Evolutionary conservation across 2,329 filamentous ascomycete species (phyloP).

Genomic region (Fusarium austroafricanum): DNA sequence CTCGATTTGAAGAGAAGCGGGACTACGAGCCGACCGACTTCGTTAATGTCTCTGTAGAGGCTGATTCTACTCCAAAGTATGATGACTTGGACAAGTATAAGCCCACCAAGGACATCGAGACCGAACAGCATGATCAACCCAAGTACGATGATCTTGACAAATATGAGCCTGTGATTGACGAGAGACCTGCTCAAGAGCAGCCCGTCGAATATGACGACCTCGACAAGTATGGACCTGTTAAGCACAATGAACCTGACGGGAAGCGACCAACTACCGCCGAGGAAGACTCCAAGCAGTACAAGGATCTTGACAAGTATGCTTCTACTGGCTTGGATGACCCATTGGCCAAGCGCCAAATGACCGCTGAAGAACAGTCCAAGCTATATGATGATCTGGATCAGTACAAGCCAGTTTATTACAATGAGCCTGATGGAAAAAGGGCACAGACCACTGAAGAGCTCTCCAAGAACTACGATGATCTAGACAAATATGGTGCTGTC

Average conservation of each 20-base stretch:
- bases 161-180: constrained; percentile 52
- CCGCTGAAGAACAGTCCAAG: constrained; percentile 52
- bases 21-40: constrained; percentile 51
- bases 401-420: constrained; percentile 51
- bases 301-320: constrained; percentile 53
- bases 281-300: constrained; percentile 51
- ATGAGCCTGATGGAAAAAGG: constrained; percentile 51
- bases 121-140: constrained; percentile 29
- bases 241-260: constrained; percentile 47
- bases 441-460: constrained; percentile 48
- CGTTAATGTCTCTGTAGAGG: constrained; percentile 32
- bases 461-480: constrained; percentile 53
- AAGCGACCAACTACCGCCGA: constrained; percentile 36
- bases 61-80: constrained; percentile 46
- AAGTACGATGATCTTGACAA: constrained; percentile 51
- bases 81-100: constrained; percentile 54
- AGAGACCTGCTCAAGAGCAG: constrained; percentile 41
- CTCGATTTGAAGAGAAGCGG: constrained; percentile 50
- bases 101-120: constrained; percentile 46
- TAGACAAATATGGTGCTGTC: constrained; percentile 49
- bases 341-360: constrained; percentile 42
- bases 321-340: constrained; percentile 47
- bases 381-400: constrained; percentile 55
- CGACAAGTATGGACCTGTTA: constrained; percentile 53
- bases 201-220: constrained; percentile 52